Percentiles rank a stretch among this genome's conserved stretches.
These are phyloP conservation scores for Candida freyschussii DNA, from an alignment of 1,139 yeast species.

Conservation along the genomic window DNA sequence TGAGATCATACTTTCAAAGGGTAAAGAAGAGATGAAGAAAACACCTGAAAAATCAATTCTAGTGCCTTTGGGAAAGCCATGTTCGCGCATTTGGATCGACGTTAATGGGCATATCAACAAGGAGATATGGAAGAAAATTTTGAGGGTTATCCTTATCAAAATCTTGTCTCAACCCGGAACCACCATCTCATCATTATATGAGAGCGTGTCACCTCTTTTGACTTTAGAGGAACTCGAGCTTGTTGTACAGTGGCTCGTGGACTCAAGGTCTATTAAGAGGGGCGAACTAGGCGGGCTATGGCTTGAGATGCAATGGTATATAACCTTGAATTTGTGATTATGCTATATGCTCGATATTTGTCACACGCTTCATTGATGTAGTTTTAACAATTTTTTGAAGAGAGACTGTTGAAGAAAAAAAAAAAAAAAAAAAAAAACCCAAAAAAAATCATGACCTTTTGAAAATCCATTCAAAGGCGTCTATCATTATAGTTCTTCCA, in stretches of 20 bases:
- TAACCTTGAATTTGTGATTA: slow-evolving; percentile 8
- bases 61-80: slow-evolving; percentile 57
- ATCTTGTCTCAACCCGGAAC: slow-evolving; percentile 70
- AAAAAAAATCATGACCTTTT: too few species aligned
- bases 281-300: slow-evolving; percentile 46
- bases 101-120: slow-evolving; percentile 54
- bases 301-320: slow-evolving; percentile 52
- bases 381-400: too few species aligned
- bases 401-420: too few species aligned
- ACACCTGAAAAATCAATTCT: slow-evolving; percentile 12
- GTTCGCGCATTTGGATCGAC: slow-evolving; percentile 72
- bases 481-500: too few species aligned
- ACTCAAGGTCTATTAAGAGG: slow-evolving; percentile 36
- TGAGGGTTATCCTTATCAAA: slow-evolving; percentile 44
- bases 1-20: slow-evolving; percentile 43
- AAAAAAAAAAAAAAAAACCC: too few species aligned
- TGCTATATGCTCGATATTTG: too few species aligned
- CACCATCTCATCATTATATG: slow-evolving; percentile 32
- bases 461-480: too few species aligned
- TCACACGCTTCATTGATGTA: too few species aligned
- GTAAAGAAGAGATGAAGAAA: slow-evolving; percentile 10
- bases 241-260: slow-evolving; percentile 55
- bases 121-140: slow-evolving; percentile 53
- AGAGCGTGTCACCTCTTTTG: slow-evolving; percentile 37
- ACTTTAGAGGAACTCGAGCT: slow-evolving; percentile 45